Conservation (phyloP, 78 protist genomes). For the Dictyostelium discoideum region DNA sequence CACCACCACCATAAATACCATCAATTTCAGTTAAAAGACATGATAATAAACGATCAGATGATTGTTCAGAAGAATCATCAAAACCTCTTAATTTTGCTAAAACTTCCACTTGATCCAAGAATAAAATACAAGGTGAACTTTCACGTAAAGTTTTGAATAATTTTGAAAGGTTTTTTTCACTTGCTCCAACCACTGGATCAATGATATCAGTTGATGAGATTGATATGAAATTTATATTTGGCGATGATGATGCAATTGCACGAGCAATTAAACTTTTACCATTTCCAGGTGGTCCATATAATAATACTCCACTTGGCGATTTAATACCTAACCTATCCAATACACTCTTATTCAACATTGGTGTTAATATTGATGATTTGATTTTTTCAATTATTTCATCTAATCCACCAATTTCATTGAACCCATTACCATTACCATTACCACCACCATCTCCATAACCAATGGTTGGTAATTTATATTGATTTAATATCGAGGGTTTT, state of each 20-base stretch:
- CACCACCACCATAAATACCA: conserved; percentile 5
- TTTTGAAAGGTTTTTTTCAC: conserved; percentile 97
- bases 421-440: conserved; percentile 96
- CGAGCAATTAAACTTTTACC: conserved; percentile 91
- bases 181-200: conserved; percentile 99
- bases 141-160: conserved; percentile 96
- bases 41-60: conserved; percentile 58
- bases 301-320: conserved; percentile 96
- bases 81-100: conserved; percentile 55
- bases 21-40: conserved; percentile 70
- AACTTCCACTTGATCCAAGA: conserved; percentile 99
- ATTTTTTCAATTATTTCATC: conserved; percentile 94
- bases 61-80: conserved; percentile 29
- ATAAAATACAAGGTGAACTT: conserved; percentile 98
- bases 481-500: conserved; percentile 99
- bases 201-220: conserved; percentile 98
- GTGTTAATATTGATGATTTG: conserved; percentile 94
- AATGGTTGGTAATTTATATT: conserved; percentile 90
- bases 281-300: conserved; percentile 92
- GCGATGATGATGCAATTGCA: conserved; percentile 94
- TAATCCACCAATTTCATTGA: conserved; percentile 99
- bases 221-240: conserved; percentile 95
- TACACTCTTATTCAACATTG: conserved; percentile 98
- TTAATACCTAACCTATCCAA: conserved; percentile 97
- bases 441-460: background rate